Evolutionary conservation across 2,329 filamentous ascomycete species (phyloP), one percentile per base, ranked within the genome.

Genomic region (Cercospora citrullina): DNA sequence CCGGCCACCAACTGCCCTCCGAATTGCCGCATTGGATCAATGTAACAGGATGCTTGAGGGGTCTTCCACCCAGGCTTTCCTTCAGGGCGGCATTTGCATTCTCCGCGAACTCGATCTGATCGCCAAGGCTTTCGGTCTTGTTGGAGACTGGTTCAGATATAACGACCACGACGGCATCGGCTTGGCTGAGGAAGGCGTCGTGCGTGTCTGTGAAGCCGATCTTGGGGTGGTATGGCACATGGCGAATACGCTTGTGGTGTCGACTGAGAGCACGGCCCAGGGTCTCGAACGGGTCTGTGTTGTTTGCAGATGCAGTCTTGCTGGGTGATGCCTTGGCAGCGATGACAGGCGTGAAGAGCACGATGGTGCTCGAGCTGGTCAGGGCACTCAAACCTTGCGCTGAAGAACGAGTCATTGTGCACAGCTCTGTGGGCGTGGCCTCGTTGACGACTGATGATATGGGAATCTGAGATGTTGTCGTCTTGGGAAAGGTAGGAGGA

Each of bases 201-300:
- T 93, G 88, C 55, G 86, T 84, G 23, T 84, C 82, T 2, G 88
- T 90, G 76, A 92, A 87, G 51, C 90, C 89, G 67, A 83, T 79
- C 63, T 84, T 83, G 58, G 87, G 85, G 5, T 88, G 87, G 74
- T 92, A 94, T 5, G 91, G 90, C 53, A 92, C 87, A 76, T 93
- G 91, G 21, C 89, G 87, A 69, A 93, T 83, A 77, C 83, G 84
- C 2, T 84, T 80, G 74, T 91, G 88, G 72, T 85, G 83, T 60
- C 79, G 81, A 60, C 87, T 86, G 60, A 94, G 78, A 55, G 87
- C 85, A 69, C 85, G 84, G 21, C 91, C 91, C 18, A 94, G 81
- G 14, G 86, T 84, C 77, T 93, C 90, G 75, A 93, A 93, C 0
- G 91, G 91, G 75, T 94, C 91, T 73, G 80, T 83, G 55, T 82